These are phyloP conservation scores for Nannochloris sp. DNA, from an alignment of 139 green algal species.

Conservation along the genomic window DNA sequence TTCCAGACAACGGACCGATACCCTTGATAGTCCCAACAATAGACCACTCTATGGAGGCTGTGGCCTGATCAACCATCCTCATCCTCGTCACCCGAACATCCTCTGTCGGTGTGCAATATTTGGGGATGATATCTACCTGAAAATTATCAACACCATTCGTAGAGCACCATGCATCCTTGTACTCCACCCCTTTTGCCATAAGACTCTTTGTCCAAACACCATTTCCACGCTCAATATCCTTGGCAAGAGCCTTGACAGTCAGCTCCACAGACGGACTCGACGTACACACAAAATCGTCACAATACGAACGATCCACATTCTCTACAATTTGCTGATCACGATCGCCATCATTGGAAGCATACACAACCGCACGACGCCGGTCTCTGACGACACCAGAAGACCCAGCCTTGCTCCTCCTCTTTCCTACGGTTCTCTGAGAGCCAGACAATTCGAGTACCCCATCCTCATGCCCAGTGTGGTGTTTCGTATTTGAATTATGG, in stretches of 20 bases:
- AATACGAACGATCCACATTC: constrained; percentile 35
- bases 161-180: constrained; percentile 31
- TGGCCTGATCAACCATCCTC: constrained; percentile 47
- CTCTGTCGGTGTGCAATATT: constrained; percentile 10
- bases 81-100: constrained; percentile 21
- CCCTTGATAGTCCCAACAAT: constrained; percentile 28
- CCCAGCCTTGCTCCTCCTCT: too few species aligned
- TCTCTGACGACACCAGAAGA: background rate
- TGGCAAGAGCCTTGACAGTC: constrained; percentile 42
- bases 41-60: constrained; percentile 35
- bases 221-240: constrained; percentile 31
- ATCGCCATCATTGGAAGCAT: constrained; percentile 2
- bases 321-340: background rate
- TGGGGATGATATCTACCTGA: constrained; percentile 29
- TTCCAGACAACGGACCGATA: background rate
- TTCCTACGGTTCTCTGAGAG: too few species aligned
- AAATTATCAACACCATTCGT: constrained; percentile 39
- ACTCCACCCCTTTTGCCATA: constrained; percentile 27
- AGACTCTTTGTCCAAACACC: constrained; percentile 29
- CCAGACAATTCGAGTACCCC: constrained; percentile 25
- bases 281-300: constrained; percentile 69
- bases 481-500: too few species aligned
- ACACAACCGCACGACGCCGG: background rate
- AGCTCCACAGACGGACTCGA: constrained; percentile 51
- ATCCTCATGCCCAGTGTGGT: constrained; percentile 10